Percentiles rank a stretch among this genome's conserved stretches.
Evolutionary conservation across 2,329 filamentous ascomycete genomes (phyloP).

Genomic region (Malbranchea cinnamomea): DNA sequence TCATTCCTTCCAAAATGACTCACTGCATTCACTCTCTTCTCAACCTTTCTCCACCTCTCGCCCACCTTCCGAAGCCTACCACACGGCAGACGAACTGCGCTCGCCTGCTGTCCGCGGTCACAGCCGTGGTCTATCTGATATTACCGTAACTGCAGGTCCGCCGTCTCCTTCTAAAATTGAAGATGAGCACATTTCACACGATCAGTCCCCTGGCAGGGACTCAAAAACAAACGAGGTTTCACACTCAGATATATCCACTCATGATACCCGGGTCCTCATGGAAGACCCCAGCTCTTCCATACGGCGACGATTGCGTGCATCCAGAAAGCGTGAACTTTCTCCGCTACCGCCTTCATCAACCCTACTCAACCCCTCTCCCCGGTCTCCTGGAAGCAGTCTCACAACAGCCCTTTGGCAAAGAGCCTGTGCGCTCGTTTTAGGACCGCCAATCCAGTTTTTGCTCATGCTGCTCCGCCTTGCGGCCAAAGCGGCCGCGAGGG

Average conservation of each 20-base stretch:
- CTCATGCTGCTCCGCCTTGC: conserved; percentile 69
- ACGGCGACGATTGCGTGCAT: conserved; percentile 41
- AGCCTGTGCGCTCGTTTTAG: conserved; percentile 60
- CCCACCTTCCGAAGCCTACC: conserved; percentile 11
- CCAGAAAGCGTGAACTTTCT: conserved; percentile 44
- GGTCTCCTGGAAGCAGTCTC: conserved; percentile 35
- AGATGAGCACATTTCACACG: no score
- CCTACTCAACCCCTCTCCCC: conserved; percentile 36
- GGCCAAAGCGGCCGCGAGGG: conserved; percentile 49
- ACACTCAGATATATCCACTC: conserved; percentile 27
- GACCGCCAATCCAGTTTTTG: conserved; percentile 66
- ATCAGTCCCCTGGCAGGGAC: no score
- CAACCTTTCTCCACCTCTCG: conserved; percentile 11
- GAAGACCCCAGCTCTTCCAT: conserved; percentile 21
- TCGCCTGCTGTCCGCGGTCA: conserved; percentile 10
- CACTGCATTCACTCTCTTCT: conserved; percentile 9
- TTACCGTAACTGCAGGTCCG: conserved; percentile 14
- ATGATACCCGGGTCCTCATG: conserved; percentile 16
- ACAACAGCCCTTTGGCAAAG: conserved; percentile 57
- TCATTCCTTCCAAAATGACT: conserved; percentile 20
- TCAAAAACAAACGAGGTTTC: conserved; percentile 12
- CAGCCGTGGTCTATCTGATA: conserved; percentile 16
- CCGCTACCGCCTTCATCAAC: conserved; percentile 55
- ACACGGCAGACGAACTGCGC: conserved; percentile 2
- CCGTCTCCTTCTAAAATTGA: no score